Percentiles rank a stretch among this genome's conserved stretches.
phyloP scores from a whole-genome alignment of 148 eudicot species.

The Drosera capensis region DNA sequence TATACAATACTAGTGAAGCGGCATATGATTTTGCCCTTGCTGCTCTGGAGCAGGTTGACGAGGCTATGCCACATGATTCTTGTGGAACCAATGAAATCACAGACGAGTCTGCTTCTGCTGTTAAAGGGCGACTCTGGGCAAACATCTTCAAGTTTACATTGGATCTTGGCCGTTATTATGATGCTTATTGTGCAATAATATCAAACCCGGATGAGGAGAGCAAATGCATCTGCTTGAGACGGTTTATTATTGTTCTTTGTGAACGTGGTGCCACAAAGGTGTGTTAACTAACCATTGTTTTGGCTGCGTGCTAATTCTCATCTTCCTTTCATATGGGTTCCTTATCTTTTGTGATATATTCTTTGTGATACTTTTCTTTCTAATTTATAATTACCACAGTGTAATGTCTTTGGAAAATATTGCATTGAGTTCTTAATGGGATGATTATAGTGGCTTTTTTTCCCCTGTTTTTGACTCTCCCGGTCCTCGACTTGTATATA shows the following conservation, averaged over 20 bases:
- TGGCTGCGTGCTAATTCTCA: conserved; percentile 1
- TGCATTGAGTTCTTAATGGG: too few relatives aligned
- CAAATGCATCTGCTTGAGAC: conserved; percentile 81
- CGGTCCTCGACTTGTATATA: too few relatives aligned
- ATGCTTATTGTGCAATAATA: conserved; percentile 95
- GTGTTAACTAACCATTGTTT: conserved; percentile 3
- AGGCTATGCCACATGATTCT: conserved; percentile 32
- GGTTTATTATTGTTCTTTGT: conserved; percentile 83
- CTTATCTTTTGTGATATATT: too few relatives aligned
- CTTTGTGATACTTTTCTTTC: too few relatives aligned
- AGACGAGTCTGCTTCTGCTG: conserved; percentile 43
- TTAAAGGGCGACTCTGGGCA: conserved; percentile 95
- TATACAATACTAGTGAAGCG: conserved; percentile 60
- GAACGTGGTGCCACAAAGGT: conserved; percentile 95
- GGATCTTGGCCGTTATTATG: conserved; percentile 62
- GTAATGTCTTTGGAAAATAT: too few relatives aligned
- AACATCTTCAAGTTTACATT: conserved; percentile 86
- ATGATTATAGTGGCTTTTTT: too few relatives aligned
- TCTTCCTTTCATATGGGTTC: background rate
- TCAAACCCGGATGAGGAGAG: conserved; percentile 97
- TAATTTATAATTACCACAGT: too few relatives aligned
- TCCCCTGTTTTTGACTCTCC: too few relatives aligned
- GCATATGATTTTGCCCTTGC: conserved; percentile 97
- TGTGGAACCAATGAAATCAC: conserved; percentile 13
- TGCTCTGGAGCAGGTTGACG: conserved; percentile 95